Conservation (phyloP, 139 green algal genomes). For the Trebouxia sp. region DNA sequence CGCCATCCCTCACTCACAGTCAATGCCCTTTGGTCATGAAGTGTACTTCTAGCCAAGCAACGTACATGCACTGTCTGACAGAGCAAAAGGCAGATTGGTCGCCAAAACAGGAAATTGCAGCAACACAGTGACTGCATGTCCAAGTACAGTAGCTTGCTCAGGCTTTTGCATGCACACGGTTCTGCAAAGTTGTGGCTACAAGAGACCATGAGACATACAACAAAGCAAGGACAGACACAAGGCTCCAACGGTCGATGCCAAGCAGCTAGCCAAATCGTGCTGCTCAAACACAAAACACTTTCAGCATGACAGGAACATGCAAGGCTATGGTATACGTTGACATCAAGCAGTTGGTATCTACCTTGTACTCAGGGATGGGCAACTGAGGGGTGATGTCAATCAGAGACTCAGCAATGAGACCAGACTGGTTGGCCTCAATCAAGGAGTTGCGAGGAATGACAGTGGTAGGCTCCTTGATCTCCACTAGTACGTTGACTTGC, state of each 20-base stretch:
- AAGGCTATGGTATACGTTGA: background rate
- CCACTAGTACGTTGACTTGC: conserved; percentile 83
- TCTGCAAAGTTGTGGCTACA: no score
- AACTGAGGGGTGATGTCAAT: conserved; percentile 96
- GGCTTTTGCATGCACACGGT: no score
- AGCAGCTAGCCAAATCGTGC: background rate
- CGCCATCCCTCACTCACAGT: background rate
- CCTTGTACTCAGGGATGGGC: conserved; percentile 73
- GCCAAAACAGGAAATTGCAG: no score
- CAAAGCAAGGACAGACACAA: no score
- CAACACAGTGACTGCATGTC: no score
- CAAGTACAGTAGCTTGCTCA: no score
- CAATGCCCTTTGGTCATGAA: no score
- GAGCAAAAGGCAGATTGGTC: no score
- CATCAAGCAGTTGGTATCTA: conserved; percentile 16
- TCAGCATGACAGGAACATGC: background rate
- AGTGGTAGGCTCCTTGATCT: conserved; percentile 85
- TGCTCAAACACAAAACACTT: background rate
- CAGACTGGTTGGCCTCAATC: conserved; percentile 97
- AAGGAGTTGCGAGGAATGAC: conserved; percentile 92
- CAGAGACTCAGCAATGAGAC: conserved; percentile 94
- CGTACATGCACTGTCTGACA: background rate
- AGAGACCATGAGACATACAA: no score
- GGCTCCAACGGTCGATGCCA: no score
- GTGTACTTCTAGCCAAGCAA: background rate